A percentile compares a stretch with the other conserved stretches of the same genome.
phyloP scores from a whole-genome alignment of 2,329 filamentous ascomycete species.

The Ascochyta fabae region DNA sequence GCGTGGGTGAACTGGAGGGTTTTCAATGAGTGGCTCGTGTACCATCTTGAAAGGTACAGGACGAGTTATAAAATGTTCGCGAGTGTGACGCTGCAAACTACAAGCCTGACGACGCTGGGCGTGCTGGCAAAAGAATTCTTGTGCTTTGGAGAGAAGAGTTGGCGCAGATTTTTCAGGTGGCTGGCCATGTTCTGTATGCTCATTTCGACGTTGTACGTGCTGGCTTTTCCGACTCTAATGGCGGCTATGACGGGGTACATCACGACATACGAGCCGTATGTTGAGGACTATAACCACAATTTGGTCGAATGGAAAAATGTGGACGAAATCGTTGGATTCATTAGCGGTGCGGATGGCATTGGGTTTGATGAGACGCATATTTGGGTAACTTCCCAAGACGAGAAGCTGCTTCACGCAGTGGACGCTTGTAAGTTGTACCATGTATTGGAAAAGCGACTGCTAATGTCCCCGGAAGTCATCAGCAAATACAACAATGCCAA shows the following conservation, averaged over 20 bases:
- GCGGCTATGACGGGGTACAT: constrained; percentile 52
- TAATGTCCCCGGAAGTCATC: background rate
- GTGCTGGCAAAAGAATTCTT: constrained; percentile 40
- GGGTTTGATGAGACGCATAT: constrained; percentile 23
- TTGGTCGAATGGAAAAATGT: constrained; percentile 35
- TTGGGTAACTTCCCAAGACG: constrained; percentile 18
- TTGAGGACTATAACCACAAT: constrained; percentile 32
- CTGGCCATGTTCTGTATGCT: constrained; percentile 39
- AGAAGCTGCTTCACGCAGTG: constrained; percentile 19
- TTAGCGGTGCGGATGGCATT: constrained; percentile 29
- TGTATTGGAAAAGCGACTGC: background rate
- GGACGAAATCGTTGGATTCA: constrained; percentile 18
- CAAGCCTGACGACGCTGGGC: constrained; percentile 38
- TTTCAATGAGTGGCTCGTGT: constrained; percentile 47
- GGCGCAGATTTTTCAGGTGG: constrained; percentile 44
- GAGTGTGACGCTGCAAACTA: constrained; percentile 38
- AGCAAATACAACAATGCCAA: background rate
- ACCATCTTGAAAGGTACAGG: constrained; percentile 43
- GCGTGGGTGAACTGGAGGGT: constrained; percentile 46
- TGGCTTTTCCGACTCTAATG: constrained; percentile 47
- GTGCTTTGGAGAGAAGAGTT: constrained; percentile 28
- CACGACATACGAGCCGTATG: constrained; percentile 36
- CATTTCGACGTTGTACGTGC: constrained; percentile 42
- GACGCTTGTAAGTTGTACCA: constrained; percentile 21
- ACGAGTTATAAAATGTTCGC: constrained; percentile 43